Evolutionary conservation across 441 rosid genomes (phyloP), one percentile per base, ranked within the genome.

Genomic region (Sinapis alba): DNA sequence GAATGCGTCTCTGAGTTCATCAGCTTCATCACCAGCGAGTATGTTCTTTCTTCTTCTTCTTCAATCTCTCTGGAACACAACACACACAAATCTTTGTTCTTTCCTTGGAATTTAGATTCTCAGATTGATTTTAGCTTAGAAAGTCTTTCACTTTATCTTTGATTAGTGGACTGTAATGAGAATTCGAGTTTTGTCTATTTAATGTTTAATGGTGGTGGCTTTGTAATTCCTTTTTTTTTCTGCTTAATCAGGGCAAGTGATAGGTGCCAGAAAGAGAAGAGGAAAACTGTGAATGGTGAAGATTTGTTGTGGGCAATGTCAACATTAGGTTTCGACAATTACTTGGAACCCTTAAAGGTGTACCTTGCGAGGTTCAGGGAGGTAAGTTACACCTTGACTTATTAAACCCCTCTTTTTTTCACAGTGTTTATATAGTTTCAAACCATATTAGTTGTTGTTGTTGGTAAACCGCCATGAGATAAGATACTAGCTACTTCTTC

Each of bases 1-100:
- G 98, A 96, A 78, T 93, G 98, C 77, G 97, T 96, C 47, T 93
- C 97, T 70, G 98, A 96, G 89, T 96, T 96, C 79, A 93, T 96
- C 82, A 91, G 98, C 85, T 96, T 91, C 86, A 73, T 96, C 80
- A 93, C 99, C 62, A 93, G 99, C 97, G 98, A 96, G 99, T 96
- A 78, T 66, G 64, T 43, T n/a, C 27, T 36, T 32, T 11, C 28
- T 54, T 65, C 36, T n/a, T n/a, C n/a, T n/a, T 18, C 67, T 53
- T 53, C 9, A 18, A 18, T 41, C 13, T 4, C 50, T 41, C 7
- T 13, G 32, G 1, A 28, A 28, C n/a, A 7, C 3, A 0, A 36
- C 2, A 38, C 45, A 47, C 20, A 15, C 54, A 1, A 47, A 19
- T 3, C 2, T 19, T 8, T 19, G 1, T 8, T 19, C 3, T 51